Conservation (phyloP, 192 early-diverging fungal genomes). For the Geranomyces michiganensis region DNA sequence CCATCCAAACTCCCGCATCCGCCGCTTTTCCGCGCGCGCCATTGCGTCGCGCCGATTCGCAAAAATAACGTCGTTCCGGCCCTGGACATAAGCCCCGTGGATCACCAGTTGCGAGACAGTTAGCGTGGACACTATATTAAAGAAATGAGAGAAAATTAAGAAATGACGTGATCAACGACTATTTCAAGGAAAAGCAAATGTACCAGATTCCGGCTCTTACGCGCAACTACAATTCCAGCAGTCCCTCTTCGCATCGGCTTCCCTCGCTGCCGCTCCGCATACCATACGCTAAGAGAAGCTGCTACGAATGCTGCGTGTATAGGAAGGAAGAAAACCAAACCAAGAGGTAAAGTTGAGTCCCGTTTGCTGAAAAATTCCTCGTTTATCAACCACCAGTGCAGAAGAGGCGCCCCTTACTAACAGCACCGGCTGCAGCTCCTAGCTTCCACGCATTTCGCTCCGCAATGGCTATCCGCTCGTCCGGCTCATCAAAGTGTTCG, state of each 20-base stretch:
- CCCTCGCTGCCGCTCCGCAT: not conserved
- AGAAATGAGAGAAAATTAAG: not conserved
- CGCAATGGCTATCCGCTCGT: slow-evolving; percentile 1
- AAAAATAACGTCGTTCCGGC: slow-evolving; percentile 21
- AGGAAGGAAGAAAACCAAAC: not conserved
- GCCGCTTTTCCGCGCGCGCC: not conserved
- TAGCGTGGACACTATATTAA: slow-evolving; percentile 13
- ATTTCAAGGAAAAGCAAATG: not conserved
- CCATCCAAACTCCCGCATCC: slow-evolving; percentile 7
- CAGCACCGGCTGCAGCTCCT: slow-evolving; percentile 6
- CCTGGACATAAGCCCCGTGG: slow-evolving; percentile 6
- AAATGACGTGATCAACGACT: too few species aligned
- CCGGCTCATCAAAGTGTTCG: not conserved
- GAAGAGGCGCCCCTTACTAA: not conserved
- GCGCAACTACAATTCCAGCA: slow-evolving; percentile 13
- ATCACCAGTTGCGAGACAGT: slow-evolving; percentile 18
- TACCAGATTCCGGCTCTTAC: not conserved
- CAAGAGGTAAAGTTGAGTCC: too few species aligned
- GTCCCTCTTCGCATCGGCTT: not conserved
- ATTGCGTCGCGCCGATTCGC: slow-evolving; percentile 18
- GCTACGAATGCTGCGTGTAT: not conserved
- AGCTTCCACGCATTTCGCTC: slow-evolving; percentile 7
- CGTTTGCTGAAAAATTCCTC: too few species aligned
- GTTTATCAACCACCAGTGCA: not conserved
- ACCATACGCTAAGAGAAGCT: slow-evolving; percentile 6